Base-by-base conservation (phyloP, 1,139 yeast species). In the Pichia sp. region DNA sequence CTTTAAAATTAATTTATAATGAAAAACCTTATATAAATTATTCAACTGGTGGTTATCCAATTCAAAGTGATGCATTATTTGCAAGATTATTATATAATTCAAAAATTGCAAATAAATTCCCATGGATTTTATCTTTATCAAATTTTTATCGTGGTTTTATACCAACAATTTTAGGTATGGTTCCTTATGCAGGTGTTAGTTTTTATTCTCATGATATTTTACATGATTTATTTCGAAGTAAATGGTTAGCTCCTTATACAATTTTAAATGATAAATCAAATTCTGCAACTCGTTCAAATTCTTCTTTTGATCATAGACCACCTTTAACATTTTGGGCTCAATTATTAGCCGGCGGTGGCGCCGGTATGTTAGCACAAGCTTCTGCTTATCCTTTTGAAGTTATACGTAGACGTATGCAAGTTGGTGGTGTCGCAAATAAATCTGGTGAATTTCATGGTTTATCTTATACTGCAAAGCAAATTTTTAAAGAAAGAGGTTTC, bases 311-410 rank as follows among this genome's bases (percentile, higher is more conserved):
- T 52, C 62, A 74, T 22, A 60, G 87, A 47, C 74, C 77, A 3
- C 95, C 95, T 1, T 70, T 92, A 43, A 76, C 73, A 51, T 87
- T 90, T 0, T 87, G 95, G 83, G 97, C 98, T 2, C 97, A 94
- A 66, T 70, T 94, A 42, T 62, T 79, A 3, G 96, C 98, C 3
- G 99, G 99, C 46, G 99, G 97, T 1, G 59, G 87, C 9, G 95
- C 97, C 1, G 99, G 98, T 20, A 78, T 92, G 82, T 75, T 80
- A 42, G 87, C 97, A 1, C 99, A 94, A 65, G 89, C 97, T 0
- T 95, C 97, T 0, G 92, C 96, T 2, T 94, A 94, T 59, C 99
- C 99, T 1, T 84, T 94, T 55, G 99, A 94, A 65, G 96, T 92
- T 37, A 78, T 92, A 27, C 74, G 99, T 57, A 74, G 99, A 62